Conservation (phyloP, 1,139 yeast species). For the Arxiozyma heterogenica region DNA sequence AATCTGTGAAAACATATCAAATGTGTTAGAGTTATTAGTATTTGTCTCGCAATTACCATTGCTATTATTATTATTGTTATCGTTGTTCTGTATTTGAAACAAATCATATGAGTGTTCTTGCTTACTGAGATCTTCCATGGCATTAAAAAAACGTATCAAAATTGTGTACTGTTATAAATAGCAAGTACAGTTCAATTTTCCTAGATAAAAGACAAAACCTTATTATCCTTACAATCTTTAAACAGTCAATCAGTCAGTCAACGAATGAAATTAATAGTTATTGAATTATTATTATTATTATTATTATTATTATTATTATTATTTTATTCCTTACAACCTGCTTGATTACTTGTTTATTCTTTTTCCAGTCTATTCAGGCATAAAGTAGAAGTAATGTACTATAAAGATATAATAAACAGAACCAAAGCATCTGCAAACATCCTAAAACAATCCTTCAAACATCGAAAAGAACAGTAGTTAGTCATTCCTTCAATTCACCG, state of each 20-base stretch:
- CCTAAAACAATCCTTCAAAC: neutral
- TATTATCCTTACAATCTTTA: neutral
- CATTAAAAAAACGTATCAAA: neutral
- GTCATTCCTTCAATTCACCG: neutral
- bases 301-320: no score
- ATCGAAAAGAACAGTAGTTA: neutral
- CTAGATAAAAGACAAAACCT: neutral
- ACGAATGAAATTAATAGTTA: no score
- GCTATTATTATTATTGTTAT: neutral
- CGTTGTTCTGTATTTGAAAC: neutral
- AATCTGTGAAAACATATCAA: conserved; percentile 1
- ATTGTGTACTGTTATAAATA: neutral
- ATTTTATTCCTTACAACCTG: no score
- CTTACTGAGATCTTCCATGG: neutral
- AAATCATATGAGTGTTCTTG: neutral
- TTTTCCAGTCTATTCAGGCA: neutral
- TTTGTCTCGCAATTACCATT: neutral
- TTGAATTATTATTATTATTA: no score
- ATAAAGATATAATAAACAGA: neutral
- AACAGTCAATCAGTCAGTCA: neutral
- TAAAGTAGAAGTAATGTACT: no score
- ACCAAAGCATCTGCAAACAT: neutral
- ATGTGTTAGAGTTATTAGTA: neutral
- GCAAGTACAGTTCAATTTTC: neutral
- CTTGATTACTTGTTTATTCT: no score